These are phyloP conservation scores for Graphiopsis chlorocephala DNA, from an alignment of 2,329 filamentous ascomycete genomes.

Conservation along the genomic window DNA sequence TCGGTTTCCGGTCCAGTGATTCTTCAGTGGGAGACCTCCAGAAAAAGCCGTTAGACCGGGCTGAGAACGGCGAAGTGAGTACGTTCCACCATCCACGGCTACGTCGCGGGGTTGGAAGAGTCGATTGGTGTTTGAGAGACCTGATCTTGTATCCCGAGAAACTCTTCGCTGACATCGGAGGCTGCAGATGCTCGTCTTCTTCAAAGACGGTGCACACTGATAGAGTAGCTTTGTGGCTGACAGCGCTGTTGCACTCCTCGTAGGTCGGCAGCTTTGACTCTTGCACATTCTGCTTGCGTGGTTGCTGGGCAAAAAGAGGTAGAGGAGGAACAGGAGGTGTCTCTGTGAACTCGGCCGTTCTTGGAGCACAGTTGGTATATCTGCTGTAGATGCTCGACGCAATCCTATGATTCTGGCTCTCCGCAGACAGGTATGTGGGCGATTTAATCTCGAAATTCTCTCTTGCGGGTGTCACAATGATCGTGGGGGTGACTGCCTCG, in stretches of 20 bases:
- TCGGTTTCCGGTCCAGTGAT: constrained; percentile 16
- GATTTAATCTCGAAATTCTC: constrained; percentile 57
- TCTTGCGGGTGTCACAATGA: constrained; percentile 53
- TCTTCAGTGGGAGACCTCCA: constrained; percentile 28
- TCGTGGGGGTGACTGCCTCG: constrained; percentile 44
- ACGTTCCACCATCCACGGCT: constrained; percentile 77
- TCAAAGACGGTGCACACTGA: constrained; percentile 68
- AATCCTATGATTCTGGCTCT: constrained; percentile 32
- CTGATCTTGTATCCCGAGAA: neutral
- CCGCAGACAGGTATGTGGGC: constrained; percentile 46
- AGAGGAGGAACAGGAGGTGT: constrained; percentile 62
- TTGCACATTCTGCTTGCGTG: constrained; percentile 1
- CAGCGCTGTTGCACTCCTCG: constrained; percentile 6
- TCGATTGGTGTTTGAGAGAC: constrained; percentile 35
- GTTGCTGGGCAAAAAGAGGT: constrained; percentile 37
- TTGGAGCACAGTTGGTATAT: constrained; percentile 38
- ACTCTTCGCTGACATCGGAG: constrained; percentile 33
- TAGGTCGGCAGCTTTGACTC: constrained; percentile 8
- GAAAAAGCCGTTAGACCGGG: constrained; percentile 23
- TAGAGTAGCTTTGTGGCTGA: constrained; percentile 35
- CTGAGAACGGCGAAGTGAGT: constrained; percentile 66
- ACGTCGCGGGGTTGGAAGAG: constrained; percentile 52
- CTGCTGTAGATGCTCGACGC: constrained; percentile 64
- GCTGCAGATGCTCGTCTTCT: constrained; percentile 53
- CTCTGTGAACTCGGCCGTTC: constrained; percentile 24